A percentile compares a stretch with the other conserved stretches of the same genome.
Conservation (phyloP, 805 yeast species). For the Schwanniomyces yamadae region DNA sequence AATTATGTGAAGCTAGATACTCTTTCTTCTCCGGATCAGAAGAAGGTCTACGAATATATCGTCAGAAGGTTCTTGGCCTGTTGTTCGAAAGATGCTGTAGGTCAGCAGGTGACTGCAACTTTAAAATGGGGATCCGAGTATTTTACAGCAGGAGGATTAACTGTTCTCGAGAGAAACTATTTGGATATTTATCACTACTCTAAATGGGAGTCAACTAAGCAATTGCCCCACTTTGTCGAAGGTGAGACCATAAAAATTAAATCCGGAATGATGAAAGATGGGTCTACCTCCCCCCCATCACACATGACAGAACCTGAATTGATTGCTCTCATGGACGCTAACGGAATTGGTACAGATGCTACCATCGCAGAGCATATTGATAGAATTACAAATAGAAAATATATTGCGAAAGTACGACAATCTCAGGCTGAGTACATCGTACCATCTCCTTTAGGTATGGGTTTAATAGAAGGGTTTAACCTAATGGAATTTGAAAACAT, state of each 20-base stretch:
- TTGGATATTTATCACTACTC: slow-evolving; percentile 77
- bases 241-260: slow-evolving; percentile 59
- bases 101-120: slow-evolving; percentile 59
- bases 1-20: slow-evolving; percentile 35
- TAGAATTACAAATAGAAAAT: slow-evolving; percentile 67
- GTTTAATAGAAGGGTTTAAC: slow-evolving; percentile 85
- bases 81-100: slow-evolving; percentile 88
- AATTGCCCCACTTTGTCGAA: slow-evolving; percentile 60
- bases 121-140: slow-evolving; percentile 77
- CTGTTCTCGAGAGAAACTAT: slow-evolving; percentile 71
- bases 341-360: slow-evolving; percentile 98
- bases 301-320: slow-evolving; percentile 90
- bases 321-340: slow-evolving; percentile 90
- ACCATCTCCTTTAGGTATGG: slow-evolving; percentile 84
- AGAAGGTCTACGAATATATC: slow-evolving; percentile 80
- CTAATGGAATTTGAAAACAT: slow-evolving; percentile 63
- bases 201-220: slow-evolving; percentile 69
- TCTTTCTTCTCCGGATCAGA: slow-evolving; percentile 43
- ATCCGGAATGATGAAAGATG: slow-evolving; percentile 61
- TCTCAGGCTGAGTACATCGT: slow-evolving; percentile 48
- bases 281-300: slow-evolving; percentile 77
- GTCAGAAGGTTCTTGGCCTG: slow-evolving; percentile 86
- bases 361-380: slow-evolving; percentile 98
- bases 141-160: slow-evolving; percentile 72
- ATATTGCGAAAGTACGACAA: slow-evolving; percentile 49